Percentiles rank a stretch among this genome's conserved stretches.
Evolutionary conservation across 2,329 filamentous ascomycete species (phyloP).

Genomic region (Phaeosphaeria sp.): DNA sequence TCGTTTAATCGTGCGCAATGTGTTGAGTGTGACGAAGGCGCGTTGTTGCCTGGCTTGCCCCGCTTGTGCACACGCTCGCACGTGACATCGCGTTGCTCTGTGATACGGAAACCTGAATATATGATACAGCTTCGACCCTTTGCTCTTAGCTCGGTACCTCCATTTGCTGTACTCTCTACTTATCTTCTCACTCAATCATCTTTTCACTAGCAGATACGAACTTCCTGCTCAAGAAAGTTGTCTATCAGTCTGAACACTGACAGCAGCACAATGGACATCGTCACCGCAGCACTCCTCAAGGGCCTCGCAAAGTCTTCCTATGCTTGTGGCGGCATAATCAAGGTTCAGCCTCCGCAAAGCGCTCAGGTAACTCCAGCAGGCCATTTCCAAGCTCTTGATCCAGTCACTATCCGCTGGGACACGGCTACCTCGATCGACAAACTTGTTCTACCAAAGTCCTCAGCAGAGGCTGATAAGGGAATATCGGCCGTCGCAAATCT

Average conservation of each 20-base stretch:
- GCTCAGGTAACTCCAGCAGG: neutral
- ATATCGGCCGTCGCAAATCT: constrained; percentile 3
- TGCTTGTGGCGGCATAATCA: constrained; percentile 9
- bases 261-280: neutral
- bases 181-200: too few relatives aligned
- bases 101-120: too few relatives aligned
- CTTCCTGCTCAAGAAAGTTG: too few relatives aligned
- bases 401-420: constrained; percentile 16
- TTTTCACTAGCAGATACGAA: too few relatives aligned
- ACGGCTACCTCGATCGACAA: constrained; percentile 5
- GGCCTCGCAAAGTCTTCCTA: constrained; percentile 1
- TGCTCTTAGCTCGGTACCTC: too few relatives aligned
- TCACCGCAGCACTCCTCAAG: neutral
- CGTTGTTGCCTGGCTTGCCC: neutral
- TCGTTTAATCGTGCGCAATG: too few relatives aligned
- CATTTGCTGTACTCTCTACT: too few relatives aligned
- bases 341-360: neutral
- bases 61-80: neutral
- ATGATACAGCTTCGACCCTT: too few relatives aligned
- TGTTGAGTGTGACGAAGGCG: neutral
- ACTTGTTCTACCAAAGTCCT: constrained; percentile 1
- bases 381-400: neutral
- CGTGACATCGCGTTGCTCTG: neutral
- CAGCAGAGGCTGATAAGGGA: neutral
- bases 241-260: too few relatives aligned